Evolutionary conservation across 1,284 basidiomycete species (phyloP).

Genomic region (Malassezia slooffiae): DNA sequence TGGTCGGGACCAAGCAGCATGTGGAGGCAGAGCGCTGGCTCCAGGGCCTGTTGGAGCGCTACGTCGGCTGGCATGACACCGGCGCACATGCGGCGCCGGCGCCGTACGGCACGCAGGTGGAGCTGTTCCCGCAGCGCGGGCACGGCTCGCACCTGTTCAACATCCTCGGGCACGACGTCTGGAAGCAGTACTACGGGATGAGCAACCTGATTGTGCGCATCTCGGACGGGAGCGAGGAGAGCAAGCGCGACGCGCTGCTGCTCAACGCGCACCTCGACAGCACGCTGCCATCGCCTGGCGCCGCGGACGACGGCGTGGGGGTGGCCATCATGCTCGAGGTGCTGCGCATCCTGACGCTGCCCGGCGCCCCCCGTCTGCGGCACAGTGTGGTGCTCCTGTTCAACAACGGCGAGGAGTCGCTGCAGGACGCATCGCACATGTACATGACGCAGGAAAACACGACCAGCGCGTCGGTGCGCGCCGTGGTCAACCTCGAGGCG

Average conservation of each 20-base stretch:
- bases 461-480: slow-evolving; percentile 57
- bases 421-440: slow-evolving; percentile 78
- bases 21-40: slow-evolving; percentile 75
- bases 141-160: slow-evolving; percentile 44
- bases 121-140: slow-evolving; percentile 42
- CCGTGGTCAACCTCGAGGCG: slow-evolving; percentile 84
- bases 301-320: slow-evolving; percentile 60
- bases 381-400: slow-evolving; percentile 82
- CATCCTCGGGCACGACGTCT: slow-evolving; percentile 55
- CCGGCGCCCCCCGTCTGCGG: slow-evolving; percentile 63
- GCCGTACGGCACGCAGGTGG: slow-evolving; percentile 27
- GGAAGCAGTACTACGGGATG: slow-evolving; percentile 79
- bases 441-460: slow-evolving; percentile 42
- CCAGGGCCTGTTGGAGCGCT: slow-evolving; percentile 55
- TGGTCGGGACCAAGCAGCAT: slow-evolving; percentile 81
- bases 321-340: slow-evolving; percentile 83
- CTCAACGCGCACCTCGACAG: slow-evolving; percentile 74
- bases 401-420: slow-evolving; percentile 81
- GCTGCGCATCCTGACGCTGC: slow-evolving; percentile 56
- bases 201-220: slow-evolving; percentile 80
- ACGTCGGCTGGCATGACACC: slow-evolving; percentile 47
- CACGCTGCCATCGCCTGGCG: slow-evolving; percentile 51
- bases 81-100: slow-evolving; percentile 18
- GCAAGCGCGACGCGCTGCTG: slow-evolving; percentile 56
- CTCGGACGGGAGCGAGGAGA: slow-evolving; percentile 62